A percentile compares a stretch with the other conserved stretches of the same genome.
These are phyloP conservation scores for Mycena chlorophos DNA, from an alignment of 768 basidiomycete species.

Conservation along the genomic window DNA sequence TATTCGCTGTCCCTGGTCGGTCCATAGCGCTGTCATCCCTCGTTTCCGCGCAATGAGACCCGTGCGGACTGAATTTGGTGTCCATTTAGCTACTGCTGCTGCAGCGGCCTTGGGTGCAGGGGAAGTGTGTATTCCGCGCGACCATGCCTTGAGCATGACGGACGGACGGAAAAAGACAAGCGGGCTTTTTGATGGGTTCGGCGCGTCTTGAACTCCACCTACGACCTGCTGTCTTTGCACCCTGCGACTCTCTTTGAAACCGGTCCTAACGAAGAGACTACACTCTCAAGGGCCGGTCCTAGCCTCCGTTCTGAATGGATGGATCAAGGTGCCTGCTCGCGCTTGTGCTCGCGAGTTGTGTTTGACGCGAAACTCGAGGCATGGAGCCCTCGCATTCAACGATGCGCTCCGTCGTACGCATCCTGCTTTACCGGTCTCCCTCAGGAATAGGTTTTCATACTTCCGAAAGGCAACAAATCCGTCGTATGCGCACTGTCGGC, in stretches of 20 bases:
- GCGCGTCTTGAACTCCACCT: conserved; percentile 9
- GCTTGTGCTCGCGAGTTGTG: conserved; percentile 12
- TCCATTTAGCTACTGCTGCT: conserved; percentile 65
- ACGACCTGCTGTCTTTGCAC: conserved; percentile 7
- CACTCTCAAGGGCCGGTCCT: conserved; percentile 60
- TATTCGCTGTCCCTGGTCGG: conserved; percentile 79
- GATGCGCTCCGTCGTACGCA: conserved; percentile 66
- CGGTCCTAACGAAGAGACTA: conserved; percentile 48
- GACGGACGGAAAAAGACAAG: conserved; percentile 16
- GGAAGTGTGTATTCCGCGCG: conserved; percentile 50
- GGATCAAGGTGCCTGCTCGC: conserved; percentile 56
- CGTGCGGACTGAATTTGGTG: conserved; percentile 80
- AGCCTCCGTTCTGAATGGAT: conserved; percentile 76
- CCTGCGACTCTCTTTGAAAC: conserved; percentile 1
- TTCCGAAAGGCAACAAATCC: conserved; percentile 72
- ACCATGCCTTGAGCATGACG: conserved; percentile 56
- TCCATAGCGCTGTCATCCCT: conserved; percentile 95
- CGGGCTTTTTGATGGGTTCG: conserved; percentile 24
- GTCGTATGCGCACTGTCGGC: conserved; percentile 89
- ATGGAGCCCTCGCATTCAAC: conserved; percentile 61
- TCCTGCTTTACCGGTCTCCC: conserved; percentile 9
- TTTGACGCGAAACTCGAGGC: conserved; percentile 40
- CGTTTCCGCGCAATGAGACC: conserved; percentile 93
- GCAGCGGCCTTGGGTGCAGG: conserved; percentile 32
- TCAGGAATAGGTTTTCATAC: conserved; percentile 19